phyloP scores from a whole-genome alignment of 78 protist genomes.

The slime mould (Dictyostelium discoideum) region DNA sequence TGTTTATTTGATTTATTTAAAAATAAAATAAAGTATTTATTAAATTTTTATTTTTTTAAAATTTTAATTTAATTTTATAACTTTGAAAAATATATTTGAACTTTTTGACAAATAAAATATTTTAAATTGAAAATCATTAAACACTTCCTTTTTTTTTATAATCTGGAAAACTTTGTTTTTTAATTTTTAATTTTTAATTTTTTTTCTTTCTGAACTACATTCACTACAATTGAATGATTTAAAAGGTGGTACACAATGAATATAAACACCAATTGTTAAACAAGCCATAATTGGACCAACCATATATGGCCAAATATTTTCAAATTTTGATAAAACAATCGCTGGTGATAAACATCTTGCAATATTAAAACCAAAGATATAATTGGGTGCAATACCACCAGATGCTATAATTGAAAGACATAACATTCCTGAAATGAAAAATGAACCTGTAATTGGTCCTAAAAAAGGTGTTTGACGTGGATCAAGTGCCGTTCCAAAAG shows the following conservation, averaged over 20 bases:
- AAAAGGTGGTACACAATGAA: conserved; percentile 12
- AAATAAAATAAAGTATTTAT: too few relatives aligned
- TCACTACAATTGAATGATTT: background rate
- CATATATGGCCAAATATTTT: conserved; percentile 23
- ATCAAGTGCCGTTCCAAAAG: conserved; percentile 16
- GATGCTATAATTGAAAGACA: background rate
- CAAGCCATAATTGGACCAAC: conserved; percentile 37
- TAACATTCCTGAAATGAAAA: background rate
- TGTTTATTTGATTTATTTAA: too few relatives aligned
- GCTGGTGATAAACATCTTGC: conserved; percentile 22
- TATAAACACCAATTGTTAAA: background rate
- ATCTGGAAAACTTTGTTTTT: too few relatives aligned
- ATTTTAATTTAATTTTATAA: too few relatives aligned
- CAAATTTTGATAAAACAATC: background rate
- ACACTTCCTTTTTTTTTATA: too few relatives aligned
- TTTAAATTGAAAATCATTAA: too few relatives aligned
- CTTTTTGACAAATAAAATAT: too few relatives aligned
- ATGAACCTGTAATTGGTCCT: background rate
- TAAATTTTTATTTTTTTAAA: too few relatives aligned
- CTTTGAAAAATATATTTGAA: too few relatives aligned
- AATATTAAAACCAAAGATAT: background rate
- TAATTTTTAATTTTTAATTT: too few relatives aligned
- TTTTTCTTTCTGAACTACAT: background rate
- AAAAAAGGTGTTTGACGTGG: background rate
- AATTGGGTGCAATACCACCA: background rate